Percentiles rank a stretch among this genome's conserved stretches.
These are phyloP conservation scores for Trypanosoma conorhini DNA, from an alignment of 208 protist genomes.

Conservation along the genomic window DNA sequence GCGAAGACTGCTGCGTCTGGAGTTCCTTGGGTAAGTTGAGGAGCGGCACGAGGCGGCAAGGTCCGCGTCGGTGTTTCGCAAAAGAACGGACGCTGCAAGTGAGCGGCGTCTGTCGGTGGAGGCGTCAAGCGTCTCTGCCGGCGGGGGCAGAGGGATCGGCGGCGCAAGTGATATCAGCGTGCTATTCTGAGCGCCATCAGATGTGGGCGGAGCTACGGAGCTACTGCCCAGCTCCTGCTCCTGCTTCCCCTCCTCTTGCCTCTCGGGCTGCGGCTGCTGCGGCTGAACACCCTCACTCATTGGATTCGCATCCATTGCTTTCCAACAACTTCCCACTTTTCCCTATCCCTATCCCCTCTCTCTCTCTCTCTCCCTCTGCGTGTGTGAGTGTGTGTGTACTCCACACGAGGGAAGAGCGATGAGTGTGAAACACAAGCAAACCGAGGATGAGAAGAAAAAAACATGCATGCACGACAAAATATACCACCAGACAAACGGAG, in stretches of 20 bases:
- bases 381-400: neutral
- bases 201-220: neutral
- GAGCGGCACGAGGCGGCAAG: neutral
- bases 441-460: slow-evolving; percentile 3
- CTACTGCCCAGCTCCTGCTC: neutral
- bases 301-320: neutral
- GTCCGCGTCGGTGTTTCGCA: neutral
- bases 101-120: neutral
- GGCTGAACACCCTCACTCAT: neutral
- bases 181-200: neutral
- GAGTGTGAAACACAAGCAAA: neutral
- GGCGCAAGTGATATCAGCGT: neutral
- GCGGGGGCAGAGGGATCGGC: neutral
- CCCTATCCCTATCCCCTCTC: neutral
- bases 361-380: neutral
- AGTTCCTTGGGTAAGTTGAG: neutral
- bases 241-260: neutral
- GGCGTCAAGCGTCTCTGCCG: neutral
- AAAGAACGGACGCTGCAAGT: neutral
- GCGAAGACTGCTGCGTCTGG: neutral
- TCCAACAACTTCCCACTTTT: neutral
- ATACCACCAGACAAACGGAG: neutral
- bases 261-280: neutral
- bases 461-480: neutral
- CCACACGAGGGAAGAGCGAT: neutral